Evolutionary conservation across 2,329 filamentous ascomycete species (phyloP).

Genomic region (Fusarium camptoceras): DNA sequence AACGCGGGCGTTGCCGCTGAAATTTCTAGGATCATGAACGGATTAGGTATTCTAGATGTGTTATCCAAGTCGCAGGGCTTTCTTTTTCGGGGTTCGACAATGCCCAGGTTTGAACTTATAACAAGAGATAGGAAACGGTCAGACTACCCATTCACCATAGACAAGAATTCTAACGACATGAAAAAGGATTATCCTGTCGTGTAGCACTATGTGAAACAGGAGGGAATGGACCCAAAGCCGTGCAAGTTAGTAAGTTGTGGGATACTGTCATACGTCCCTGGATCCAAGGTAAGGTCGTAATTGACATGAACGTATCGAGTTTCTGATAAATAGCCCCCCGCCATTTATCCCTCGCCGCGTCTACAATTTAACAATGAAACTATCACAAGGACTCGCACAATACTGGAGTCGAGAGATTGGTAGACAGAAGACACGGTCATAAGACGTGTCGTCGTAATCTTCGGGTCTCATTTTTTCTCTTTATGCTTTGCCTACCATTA

Average conservation of each 20-base stretch:
- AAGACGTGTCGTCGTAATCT: constrained; percentile 48
- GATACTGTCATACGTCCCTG: background rate
- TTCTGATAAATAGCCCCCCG: background rate
- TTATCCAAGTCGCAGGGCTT: constrained; percentile 43
- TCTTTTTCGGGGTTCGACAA: constrained; percentile 25
- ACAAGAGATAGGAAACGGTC: constrained; percentile 25
- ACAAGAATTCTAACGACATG: constrained; percentile 29
- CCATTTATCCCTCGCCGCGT: background rate
- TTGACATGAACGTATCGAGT: background rate
- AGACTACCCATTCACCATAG: constrained; percentile 27
- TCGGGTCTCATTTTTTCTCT: constrained; percentile 52
- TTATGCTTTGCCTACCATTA: constrained; percentile 54
- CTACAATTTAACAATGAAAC: background rate
- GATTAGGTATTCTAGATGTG: constrained; percentile 41
- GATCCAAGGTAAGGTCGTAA: background rate
- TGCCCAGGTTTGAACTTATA: constrained; percentile 34
- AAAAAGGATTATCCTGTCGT: background rate
- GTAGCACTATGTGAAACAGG: background rate
- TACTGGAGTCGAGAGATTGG: constrained; percentile 19
- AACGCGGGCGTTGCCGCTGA: constrained; percentile 3
- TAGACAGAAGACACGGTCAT: constrained; percentile 44
- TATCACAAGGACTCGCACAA: background rate
- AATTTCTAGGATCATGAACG: constrained; percentile 27
- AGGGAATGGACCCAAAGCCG: background rate
- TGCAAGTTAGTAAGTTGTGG: background rate